phyloP scores from a whole-genome alignment of 352 stramenopile species.

The Paralagenidium karlingii region DNA sequence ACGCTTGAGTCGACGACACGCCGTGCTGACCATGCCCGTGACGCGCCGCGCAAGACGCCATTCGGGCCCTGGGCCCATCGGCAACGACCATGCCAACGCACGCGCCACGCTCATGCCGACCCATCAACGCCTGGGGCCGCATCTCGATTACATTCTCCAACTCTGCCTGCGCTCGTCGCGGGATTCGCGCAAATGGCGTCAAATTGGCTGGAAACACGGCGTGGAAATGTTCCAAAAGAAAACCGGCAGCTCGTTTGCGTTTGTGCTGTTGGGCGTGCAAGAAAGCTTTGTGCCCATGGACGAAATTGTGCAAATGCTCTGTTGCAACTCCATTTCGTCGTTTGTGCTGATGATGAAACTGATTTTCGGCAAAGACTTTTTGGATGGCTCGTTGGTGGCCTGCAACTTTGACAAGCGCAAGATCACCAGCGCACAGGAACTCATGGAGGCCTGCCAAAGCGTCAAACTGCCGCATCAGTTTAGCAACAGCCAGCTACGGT shows the following conservation, averaged over 20 bases:
- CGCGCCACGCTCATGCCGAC: no score
- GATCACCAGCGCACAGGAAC: no score
- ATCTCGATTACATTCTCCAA: conserved; percentile 39
- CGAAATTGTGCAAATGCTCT: conserved; percentile 37
- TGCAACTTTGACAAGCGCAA: no score
- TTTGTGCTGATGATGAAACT: conserved; percentile 55
- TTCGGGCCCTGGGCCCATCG: no score
- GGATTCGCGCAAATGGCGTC: conserved; percentile 37
- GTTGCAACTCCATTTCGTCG: conserved; percentile 34
- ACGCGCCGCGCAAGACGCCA: no score
- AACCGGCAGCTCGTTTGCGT: conserved; percentile 14
- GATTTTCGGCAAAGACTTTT: conserved; percentile 36
- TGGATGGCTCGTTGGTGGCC: conserved; percentile 34
- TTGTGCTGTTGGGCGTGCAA: conserved; percentile 38
- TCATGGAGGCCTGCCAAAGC: no score
- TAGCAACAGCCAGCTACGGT: conserved; percentile 19
- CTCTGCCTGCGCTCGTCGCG: conserved; percentile 42
- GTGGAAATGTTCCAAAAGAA: conserved; percentile 43
- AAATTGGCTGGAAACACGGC: conserved; percentile 30
- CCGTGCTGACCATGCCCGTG: no score
- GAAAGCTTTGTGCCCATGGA: conserved; percentile 43
- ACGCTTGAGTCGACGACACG: no score
- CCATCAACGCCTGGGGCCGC: conserved; percentile 46
- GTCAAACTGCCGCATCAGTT: conserved; percentile 17
- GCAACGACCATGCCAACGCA: no score